Evolutionary conservation across 2,329 filamentous ascomycete species (phyloP), one percentile per base, ranked within the genome.

Genomic region (Pyrenochaeta sp.): DNA sequence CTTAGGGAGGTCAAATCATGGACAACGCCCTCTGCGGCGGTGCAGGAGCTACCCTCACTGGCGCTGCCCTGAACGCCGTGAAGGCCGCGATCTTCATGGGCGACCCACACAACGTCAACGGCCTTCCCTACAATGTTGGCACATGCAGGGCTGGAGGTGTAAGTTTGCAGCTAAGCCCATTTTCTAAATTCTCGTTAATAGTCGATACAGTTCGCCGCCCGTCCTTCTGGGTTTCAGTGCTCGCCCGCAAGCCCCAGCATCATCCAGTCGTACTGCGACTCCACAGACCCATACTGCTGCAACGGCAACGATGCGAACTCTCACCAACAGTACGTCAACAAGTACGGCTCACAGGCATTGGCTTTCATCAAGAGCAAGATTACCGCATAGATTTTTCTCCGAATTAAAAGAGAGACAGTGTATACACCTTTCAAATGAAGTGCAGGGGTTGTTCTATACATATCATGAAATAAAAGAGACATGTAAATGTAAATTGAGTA

Each of bases 11-110:
- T 42, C 84, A 89, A 75, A 88, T 89, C 64, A 83, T 86, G 73
- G 86, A 89, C 62, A 84, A 87, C 63, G 86, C 85, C 6, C 75
- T 88, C 40, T 88, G 86, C 66, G 86, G 86, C 13, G 86, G 86
- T 28, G 82, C 55, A 8, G 73, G 84, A 50, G 69, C 75, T 24
- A 82, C 80, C 49, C 82, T 83, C 6, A 79, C 81, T 8, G 79
- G 81, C 4, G 78, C 78, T 5, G 85, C 85, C 2, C 74, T 87
- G 7, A 77, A 75, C 3, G 82, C 83, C 69, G 83, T 90, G 65
- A 88, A 88, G 74, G 88, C 85, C 0, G 86, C 83, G 13, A 88
- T 90, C 64, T 85, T 89, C 71, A 85, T 89, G 82, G 88, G 88
- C 6, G 83, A 88, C 66, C 88, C 88, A 3, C 81, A 86, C 56